Base-by-base conservation (phyloP, 2,329 filamentous ascomycete species). In the Aspergillus sp. region DNA sequence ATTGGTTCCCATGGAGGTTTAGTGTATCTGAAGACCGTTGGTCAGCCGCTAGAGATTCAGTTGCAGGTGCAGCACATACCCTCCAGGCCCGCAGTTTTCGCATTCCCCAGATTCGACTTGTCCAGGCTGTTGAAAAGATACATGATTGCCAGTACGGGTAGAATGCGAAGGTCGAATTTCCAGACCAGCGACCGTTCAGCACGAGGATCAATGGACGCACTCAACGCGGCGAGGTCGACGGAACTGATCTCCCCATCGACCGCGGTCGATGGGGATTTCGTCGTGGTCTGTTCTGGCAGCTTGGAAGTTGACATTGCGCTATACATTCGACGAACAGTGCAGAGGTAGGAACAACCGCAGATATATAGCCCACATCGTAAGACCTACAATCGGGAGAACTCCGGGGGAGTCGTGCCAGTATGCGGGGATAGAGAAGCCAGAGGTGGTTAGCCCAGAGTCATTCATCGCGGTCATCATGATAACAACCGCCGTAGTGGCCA, bases 81-180 rank as follows among this genome's bases (percentile, higher is more conserved):
- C 41, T 61, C 59, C 3, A 65, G 47, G 2, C 59, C 59, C 2
- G 60, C 63, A 3, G 63, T 65, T 50, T 65, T 65, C 17, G 63
- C 62, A 55, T 65, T 65, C 6, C 63, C 63, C 22, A 69, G 49
- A 44, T 77, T 78, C 42, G 65, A 66, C 51, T 76, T 76, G 56
- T 76, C 74, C 6, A 74, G 65, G 32, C 69, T 68, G 60, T 76
- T 76, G 66, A 79, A 81, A 2, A 82, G 68, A 51, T 82, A 82
- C 79, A 82, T 82, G 36, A 80, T 55, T 0, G 80, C 76, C 8
- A 82, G 64, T 42, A 82, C 73, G 3, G 80, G 80, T 13, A 82
- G 65, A 45, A 83, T 45, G 13, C 57, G 62, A 17, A 65, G 59
- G 36, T 65, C 63, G 57, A 82, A 79, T 53, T 82, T 82, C 72